A percentile compares a stretch with the other conserved stretches of the same genome.
Conservation (phyloP, 2,329 filamentous ascomycete species). For the Pochonia chlamydosporia region DNA sequence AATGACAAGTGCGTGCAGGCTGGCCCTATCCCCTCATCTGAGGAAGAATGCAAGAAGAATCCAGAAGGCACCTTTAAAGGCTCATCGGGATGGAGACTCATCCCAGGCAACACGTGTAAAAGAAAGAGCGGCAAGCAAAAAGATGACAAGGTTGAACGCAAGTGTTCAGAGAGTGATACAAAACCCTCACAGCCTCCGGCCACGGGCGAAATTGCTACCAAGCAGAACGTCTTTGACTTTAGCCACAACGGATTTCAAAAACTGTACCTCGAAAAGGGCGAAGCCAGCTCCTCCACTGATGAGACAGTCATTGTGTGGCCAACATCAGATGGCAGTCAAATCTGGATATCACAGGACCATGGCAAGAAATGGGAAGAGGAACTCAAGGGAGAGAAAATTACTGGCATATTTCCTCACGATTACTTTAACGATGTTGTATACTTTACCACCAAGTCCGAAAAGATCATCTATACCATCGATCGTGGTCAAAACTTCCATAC, state of each 20-base stretch:
- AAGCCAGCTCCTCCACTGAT: constrained; percentile 56
- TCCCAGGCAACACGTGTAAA: constrained; percentile 75
- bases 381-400: constrained; percentile 64
- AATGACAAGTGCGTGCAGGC: constrained; percentile 64
- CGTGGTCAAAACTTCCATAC: constrained; percentile 66
- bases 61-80: constrained; percentile 71
- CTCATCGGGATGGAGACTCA: constrained; percentile 85
- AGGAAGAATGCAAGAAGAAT: constrained; percentile 63
- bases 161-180: constrained; percentile 60
- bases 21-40: constrained; percentile 58
- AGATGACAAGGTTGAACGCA: constrained; percentile 66
- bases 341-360: constrained; percentile 77
- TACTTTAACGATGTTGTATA: constrained; percentile 83
- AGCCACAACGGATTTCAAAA: constrained; percentile 46
- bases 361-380: constrained; percentile 77
- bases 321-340: constrained; percentile 43
- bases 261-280: constrained; percentile 74
- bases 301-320: constrained; percentile 63
- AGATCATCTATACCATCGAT: constrained; percentile 75
- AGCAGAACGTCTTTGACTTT: constrained; percentile 57
- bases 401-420: constrained; percentile 67
- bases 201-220: constrained; percentile 60
- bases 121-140: constrained; percentile 55
- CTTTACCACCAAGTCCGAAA: constrained; percentile 65
- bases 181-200: constrained; percentile 42